A percentile compares a stretch with the other conserved stretches of the same genome.
Conservation (phyloP, 768 basidiomycete species). For the Paxillus ammoniavirescens region DNA sequence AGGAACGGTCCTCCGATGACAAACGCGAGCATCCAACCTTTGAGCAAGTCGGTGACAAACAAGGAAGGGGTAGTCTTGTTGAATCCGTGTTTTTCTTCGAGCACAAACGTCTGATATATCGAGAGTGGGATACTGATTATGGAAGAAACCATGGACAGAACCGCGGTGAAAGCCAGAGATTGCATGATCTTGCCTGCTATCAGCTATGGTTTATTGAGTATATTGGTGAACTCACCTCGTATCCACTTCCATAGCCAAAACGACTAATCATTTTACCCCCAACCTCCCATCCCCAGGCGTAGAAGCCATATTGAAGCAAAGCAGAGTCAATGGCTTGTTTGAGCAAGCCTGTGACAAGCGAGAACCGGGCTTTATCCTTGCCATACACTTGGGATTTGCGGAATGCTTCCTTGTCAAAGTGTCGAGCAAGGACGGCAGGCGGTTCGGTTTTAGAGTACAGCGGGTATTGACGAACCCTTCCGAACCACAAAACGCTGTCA, state of each 20-base stretch:
- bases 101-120: slow-evolving; percentile 86
- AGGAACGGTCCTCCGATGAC: slow-evolving; percentile 83
- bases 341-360: slow-evolving; percentile 69
- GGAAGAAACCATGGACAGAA: slow-evolving; percentile 64
- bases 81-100: slow-evolving; percentile 95
- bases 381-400: slow-evolving; percentile 92
- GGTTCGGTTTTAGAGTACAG: slow-evolving; percentile 76
- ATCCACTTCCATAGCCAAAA: slow-evolving; percentile 65
- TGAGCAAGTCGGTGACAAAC: slow-evolving; percentile 79
- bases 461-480: slow-evolving; percentile 76
- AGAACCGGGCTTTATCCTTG: slow-evolving; percentile 84
- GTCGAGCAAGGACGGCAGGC: slow-evolving; percentile 63
- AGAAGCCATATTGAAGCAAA: slow-evolving; percentile 74
- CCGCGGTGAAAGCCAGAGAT: slow-evolving; percentile 73
- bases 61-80: slow-evolving; percentile 86
- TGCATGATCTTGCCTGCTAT: slow-evolving; percentile 63
- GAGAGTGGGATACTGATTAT: slow-evolving; percentile 73
- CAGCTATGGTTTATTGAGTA: background rate
- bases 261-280: slow-evolving; percentile 50
- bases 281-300: slow-evolving; percentile 79
- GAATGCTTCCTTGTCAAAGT: slow-evolving; percentile 72
- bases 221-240: slow-evolving; percentile 51
- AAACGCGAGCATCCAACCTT: slow-evolving; percentile 71
- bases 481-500: background rate
- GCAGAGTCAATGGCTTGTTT: slow-evolving; percentile 69